Evolutionary conservation across 2,329 filamentous ascomycete species (phyloP).

Genomic region (Ascochyta pisi): DNA sequence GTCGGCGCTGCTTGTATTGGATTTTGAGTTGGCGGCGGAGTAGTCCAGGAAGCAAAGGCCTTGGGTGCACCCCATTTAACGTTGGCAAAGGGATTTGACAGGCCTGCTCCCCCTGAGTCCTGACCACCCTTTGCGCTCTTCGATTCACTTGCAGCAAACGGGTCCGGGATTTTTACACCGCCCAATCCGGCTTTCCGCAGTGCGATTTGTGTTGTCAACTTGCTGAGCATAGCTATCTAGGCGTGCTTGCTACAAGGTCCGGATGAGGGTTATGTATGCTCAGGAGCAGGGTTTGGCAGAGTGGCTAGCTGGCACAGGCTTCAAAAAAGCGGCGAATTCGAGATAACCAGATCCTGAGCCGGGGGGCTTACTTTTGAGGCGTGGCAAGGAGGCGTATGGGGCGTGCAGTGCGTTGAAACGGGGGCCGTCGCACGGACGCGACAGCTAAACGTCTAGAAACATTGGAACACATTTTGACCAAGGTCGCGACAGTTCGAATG

Average conservation of each 20-base stretch:
- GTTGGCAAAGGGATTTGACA: conserved; percentile 47
- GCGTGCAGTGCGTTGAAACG: conserved; percentile 18
- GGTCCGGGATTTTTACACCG: conserved; percentile 55
- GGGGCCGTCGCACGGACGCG: conserved; percentile 20
- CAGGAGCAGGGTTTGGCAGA: background rate
- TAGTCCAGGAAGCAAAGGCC: conserved; percentile 43
- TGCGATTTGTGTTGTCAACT: conserved; percentile 64
- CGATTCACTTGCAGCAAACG: conserved; percentile 32
- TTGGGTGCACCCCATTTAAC: conserved; percentile 45
- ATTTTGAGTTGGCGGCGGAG: conserved; percentile 37
- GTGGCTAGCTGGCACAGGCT: conserved; percentile 1
- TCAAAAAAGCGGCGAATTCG: conserved; percentile 2
- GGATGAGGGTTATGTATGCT: background rate
- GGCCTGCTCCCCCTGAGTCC: conserved; percentile 24
- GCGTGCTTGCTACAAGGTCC: background rate
- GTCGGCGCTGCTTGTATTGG: conserved; percentile 36
- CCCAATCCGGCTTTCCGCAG: conserved; percentile 64
- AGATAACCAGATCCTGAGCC: background rate
- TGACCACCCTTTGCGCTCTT: conserved; percentile 36
- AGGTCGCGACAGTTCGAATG: background rate
- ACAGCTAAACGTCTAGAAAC: conserved; percentile 8
- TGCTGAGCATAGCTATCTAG: conserved; percentile 58
- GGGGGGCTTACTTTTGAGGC: conserved; percentile 7
- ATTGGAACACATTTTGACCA: conserved; percentile 2
- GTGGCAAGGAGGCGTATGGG: conserved; percentile 14